Percentiles rank a stretch among this genome's conserved stretches.
Evolutionary conservation across 768 basidiomycete genomes (phyloP).

Genomic region (Auriscalpium vulgare): DNA sequence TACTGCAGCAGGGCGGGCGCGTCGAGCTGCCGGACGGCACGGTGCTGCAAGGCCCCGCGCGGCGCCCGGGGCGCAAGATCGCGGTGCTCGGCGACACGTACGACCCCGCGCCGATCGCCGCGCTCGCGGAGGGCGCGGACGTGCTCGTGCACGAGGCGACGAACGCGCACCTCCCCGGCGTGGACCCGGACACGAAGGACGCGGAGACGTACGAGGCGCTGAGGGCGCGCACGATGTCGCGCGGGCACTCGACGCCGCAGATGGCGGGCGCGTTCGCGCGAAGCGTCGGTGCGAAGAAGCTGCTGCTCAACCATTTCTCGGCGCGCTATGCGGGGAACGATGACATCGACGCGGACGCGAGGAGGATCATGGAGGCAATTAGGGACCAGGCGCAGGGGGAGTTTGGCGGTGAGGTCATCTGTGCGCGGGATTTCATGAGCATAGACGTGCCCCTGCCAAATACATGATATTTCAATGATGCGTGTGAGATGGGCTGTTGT

Average conservation of each 20-base stretch:
- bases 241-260: constrained; percentile 89
- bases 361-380: constrained; percentile 57
- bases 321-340: constrained; percentile 69
- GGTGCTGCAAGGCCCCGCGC: constrained; percentile 55
- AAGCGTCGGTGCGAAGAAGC: constrained; percentile 46
- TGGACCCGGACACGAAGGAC: constrained; percentile 50
- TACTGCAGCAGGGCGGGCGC: constrained; percentile 55
- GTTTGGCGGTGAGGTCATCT: constrained; percentile 51
- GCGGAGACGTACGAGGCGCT: constrained; percentile 55
- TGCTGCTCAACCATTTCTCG: constrained; percentile 84
- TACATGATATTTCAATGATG: constrained; percentile 4
- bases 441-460: constrained; percentile 41
- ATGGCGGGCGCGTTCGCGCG: constrained; percentile 82
- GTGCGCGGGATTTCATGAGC: constrained; percentile 72
- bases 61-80: constrained; percentile 64
- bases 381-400: constrained; percentile 42
- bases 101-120: constrained; percentile 61
- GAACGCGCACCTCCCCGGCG: constrained; percentile 69
- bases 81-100: constrained; percentile 82
- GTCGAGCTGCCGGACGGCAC: constrained; percentile 67
- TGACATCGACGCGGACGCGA: constrained; percentile 37
- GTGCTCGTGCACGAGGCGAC: constrained; percentile 85
- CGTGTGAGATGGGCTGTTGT: constrained; percentile 1
- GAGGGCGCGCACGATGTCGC: constrained; percentile 53
- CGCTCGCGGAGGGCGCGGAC: constrained; percentile 57